Base-by-base conservation (phyloP, 2,329 filamentous ascomycete species). In the Fusarium papillatum region DNA sequence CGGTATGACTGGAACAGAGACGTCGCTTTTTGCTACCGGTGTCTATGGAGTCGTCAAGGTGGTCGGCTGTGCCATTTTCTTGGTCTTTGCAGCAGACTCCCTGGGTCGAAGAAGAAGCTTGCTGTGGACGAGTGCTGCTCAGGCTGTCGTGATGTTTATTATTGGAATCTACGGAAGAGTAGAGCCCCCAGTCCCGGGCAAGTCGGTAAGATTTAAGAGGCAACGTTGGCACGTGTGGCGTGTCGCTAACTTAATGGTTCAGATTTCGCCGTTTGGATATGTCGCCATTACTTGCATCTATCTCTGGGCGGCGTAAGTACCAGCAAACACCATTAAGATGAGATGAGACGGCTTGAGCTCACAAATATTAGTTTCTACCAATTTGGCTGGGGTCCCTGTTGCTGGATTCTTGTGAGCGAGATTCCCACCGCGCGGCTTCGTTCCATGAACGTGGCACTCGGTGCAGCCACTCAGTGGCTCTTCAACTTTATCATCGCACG, bases 31-130 rank as follows among this genome's bases (percentile, higher is more conserved):
- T 81, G 92, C 93, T 5, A 94, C 93, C 0, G 93, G 93, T 34
- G 89, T 95, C 76, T 95, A 94, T 80, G 93, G 93, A 26, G 88
- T 94, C 65, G 90, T 94, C 68, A 95, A 95, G 82, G 91, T 93
- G 83, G 84, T 87, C 14, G 89, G 90, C 50, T 93, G 91, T 79
- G 86, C 88, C 10, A 81, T 87, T 64, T 95, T 94, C 85, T 86
- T 95, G 24, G 80, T 93, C 75, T 92, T 94, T 76, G 88, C 90
- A 13, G 92, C 91, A 68, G 93, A 95, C 81, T 92, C 91, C 2
- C 88, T 95, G 2, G 93, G 93, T 26, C 89, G 93, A 64, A 85
- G 92, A 24, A 82, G 81, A 72, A 86, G 88, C 74, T 85, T 94
- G 22, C 85, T 93, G 24, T 48, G 43, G 43, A 48, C 43, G 22